A percentile compares a stretch with the other conserved stretches of the same genome.
These are phyloP conservation scores for Pogostemon cablin DNA, from an alignment of 257 asterid genomes.

Conservation along the genomic window DNA sequence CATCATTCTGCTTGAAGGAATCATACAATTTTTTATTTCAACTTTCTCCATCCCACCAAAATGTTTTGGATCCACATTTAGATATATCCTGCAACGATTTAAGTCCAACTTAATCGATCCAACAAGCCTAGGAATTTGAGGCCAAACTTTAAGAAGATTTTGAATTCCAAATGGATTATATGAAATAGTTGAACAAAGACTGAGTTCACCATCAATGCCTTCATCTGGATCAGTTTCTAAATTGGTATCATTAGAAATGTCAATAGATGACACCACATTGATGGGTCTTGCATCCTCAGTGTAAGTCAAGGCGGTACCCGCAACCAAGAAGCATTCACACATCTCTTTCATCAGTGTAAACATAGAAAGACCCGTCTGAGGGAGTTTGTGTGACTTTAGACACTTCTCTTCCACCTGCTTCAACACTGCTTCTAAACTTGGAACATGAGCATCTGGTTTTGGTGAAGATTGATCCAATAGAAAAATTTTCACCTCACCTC, in stretches of 20 bases:
- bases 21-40: slow-evolving; percentile 8
- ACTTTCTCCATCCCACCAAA: slow-evolving; percentile 15
- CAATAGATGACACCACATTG: slow-evolving; percentile 27
- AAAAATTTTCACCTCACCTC: slow-evolving; percentile 48
- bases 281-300: slow-evolving; percentile 5
- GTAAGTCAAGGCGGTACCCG: slow-evolving; percentile 23
- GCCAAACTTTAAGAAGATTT: slow-evolving; percentile 25
- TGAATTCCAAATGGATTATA: slow-evolving; percentile 27
- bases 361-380: slow-evolving; percentile 43
- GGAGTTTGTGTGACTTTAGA: slow-evolving; percentile 28
- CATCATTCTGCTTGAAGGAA: slow-evolving; percentile 30
- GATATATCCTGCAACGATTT: slow-evolving; percentile 22
- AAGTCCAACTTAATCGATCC: slow-evolving; percentile 36
- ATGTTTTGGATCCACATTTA: slow-evolving; percentile 24
- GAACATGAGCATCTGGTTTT: slow-evolving; percentile 32
- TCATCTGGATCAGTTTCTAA: slow-evolving; percentile 27
- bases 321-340: slow-evolving; percentile 44
- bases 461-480: slow-evolving; percentile 27
- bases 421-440: slow-evolving; percentile 39
- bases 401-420: slow-evolving; percentile 43
- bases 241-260: slow-evolving; percentile 7
- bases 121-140: slow-evolving; percentile 37
- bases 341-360: slow-evolving; percentile 41
- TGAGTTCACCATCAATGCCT: slow-evolving; percentile 27
- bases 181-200: slow-evolving; percentile 30